Evolutionary conservation across 352 stramenopile genomes (phyloP).

Genomic region (Blastocystis sp.): DNA sequence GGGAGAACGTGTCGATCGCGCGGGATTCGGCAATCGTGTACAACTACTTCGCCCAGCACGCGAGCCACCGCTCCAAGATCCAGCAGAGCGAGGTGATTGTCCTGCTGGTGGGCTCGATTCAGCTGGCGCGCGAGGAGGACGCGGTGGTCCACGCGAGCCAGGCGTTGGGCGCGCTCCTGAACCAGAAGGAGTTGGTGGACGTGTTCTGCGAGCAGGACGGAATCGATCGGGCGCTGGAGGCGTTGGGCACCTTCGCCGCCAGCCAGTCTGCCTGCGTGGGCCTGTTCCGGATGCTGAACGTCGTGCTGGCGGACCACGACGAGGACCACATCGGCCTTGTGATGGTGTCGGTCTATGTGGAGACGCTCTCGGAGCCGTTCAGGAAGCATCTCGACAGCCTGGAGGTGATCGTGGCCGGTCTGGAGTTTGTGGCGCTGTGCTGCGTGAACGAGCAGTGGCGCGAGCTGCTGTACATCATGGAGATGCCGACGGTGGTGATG

Average conservation of each 20-base stretch:
- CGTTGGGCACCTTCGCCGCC: not conserved
- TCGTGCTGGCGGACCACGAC: constrained; percentile 22
- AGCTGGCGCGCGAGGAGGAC: not conserved
- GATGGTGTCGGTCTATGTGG: not conserved
- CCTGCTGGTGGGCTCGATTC: not conserved
- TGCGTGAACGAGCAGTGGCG: not conserved
- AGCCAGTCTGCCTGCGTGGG: not conserved
- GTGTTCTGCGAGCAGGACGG: constrained; percentile 21
- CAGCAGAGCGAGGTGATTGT: constrained; percentile 36
- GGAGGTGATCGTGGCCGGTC: not conserved
- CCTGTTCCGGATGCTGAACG: constrained; percentile 42
- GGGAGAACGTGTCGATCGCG: not conserved
- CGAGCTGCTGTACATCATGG: not conserved
- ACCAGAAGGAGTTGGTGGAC: not conserved
- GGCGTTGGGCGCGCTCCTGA: not conserved
- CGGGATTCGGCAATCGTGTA: not conserved
- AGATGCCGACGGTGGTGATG: constrained; percentile 10
- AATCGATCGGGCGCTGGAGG: not conserved
- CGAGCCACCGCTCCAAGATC: constrained; percentile 9
- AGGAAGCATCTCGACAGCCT: not conserved
- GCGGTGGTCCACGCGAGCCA: constrained; percentile 24
- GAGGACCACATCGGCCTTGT: not conserved
- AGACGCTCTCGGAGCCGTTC: constrained; percentile 18
- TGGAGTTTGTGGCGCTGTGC: constrained; percentile 33
- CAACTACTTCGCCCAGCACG: constrained; percentile 45